phyloP scores from a whole-genome alignment of 768 basidiomycete genomes.

The Rhodotorula paludigena region DNA sequence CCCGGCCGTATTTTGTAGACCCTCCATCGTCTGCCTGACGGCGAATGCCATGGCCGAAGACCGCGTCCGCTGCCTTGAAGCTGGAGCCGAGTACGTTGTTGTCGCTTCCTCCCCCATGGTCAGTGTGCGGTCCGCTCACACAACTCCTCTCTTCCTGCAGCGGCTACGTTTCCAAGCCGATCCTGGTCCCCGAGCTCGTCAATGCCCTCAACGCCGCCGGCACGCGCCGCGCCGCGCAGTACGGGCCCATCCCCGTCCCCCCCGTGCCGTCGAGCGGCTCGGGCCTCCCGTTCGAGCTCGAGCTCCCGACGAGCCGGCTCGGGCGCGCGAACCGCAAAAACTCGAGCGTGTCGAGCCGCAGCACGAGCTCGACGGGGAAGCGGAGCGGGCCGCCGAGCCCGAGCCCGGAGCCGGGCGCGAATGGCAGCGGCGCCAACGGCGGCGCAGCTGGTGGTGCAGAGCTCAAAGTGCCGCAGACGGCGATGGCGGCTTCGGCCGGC shows the following conservation, averaged over 20 bases:
- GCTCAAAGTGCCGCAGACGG: too few relatives aligned
- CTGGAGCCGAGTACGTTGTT: constrained; percentile 28
- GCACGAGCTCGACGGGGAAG: neutral
- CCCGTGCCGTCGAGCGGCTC: neutral
- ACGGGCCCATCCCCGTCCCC: neutral
- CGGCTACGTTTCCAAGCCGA: constrained; percentile 27
- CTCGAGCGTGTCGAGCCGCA: constrained; percentile 3
- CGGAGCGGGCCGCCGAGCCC: neutral
- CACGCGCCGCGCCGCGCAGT: neutral
- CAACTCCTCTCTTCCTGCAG: neutral
- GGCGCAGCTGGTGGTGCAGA: too few relatives aligned
- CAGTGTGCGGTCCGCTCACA: accelerated
- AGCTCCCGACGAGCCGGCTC: constrained; percentile 11
- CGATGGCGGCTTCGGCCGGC: too few relatives aligned
- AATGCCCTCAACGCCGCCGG: constrained; percentile 13
- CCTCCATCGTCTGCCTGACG: constrained; percentile 29
- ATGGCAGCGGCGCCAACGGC: too few relatives aligned
- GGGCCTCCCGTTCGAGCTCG: constrained; percentile 18
- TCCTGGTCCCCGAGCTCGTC: constrained; percentile 33
- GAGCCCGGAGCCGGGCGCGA: neutral
- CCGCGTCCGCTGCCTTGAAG: constrained; percentile 18
- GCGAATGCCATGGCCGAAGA: constrained; percentile 38
- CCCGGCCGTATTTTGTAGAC: neutral
- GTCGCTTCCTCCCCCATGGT: neutral
- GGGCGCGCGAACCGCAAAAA: constrained; percentile 8